These are phyloP conservation scores for Ascoidea asiatica DNA, from an alignment of 805 yeast species.

Conservation along the genomic window DNA sequence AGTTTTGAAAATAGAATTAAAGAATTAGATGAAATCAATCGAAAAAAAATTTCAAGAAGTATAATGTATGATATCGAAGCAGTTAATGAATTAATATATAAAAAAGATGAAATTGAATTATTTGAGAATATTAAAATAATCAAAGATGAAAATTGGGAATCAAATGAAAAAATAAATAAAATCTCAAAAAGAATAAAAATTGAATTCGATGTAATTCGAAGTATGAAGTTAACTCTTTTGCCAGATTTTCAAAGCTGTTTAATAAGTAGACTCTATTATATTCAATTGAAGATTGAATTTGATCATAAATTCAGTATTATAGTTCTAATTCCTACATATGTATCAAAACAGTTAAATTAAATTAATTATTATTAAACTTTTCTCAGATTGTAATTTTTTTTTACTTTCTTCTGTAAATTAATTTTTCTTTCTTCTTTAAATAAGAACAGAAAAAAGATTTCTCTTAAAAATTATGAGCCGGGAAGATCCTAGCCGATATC, in stretches of 20 bases:
- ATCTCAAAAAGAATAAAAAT: neutral
- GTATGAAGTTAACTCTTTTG: conserved; percentile 14
- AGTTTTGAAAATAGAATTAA: neutral
- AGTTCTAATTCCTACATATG: neutral
- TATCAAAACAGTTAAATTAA: too few species aligned
- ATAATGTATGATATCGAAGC: too few species aligned
- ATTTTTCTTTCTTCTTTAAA: too few species aligned
- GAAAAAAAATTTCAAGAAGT: neutral
- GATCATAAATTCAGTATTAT: conserved; percentile 13
- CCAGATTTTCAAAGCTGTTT: conserved; percentile 29
- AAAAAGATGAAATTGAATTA: neutral
- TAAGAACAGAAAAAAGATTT: too few species aligned
- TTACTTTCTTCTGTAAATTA: too few species aligned
- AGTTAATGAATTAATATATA: too few species aligned
- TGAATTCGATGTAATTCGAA: neutral
- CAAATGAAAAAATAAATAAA: neutral
- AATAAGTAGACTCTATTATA: conserved; percentile 22
- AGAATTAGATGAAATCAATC: neutral
- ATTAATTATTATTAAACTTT: too few species aligned
- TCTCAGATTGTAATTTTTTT: too few species aligned
- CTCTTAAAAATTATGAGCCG: too few species aligned
- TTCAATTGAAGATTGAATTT: neutral
- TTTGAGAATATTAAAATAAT: neutral
- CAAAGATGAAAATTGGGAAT: neutral
- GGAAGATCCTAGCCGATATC: too few species aligned